Base-by-base conservation (phyloP, 768 basidiomycete species). In the Tulasnella sp. region DNA sequence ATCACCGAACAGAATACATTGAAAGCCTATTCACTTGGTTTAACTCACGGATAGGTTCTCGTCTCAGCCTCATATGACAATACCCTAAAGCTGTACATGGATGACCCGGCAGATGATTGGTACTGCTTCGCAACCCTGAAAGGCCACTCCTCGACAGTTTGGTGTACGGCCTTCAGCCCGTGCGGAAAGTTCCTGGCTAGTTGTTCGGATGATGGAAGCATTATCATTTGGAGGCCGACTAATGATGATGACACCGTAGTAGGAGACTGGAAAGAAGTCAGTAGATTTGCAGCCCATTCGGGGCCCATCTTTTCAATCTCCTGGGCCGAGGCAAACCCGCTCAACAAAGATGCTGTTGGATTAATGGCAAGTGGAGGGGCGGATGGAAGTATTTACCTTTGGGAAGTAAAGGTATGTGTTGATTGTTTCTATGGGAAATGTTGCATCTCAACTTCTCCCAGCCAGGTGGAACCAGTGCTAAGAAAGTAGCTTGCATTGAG, bases 31-130 rank as follows among this genome's bases (percentile, higher is more conserved):
- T 18, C 4, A 36, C 31, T 68, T 3, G 18, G 31, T 40, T 71
- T 46, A 58, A 81, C 36, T 75, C 74, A 82, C 84, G 82, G 80
- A 83, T 85, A 97, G 94, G 95, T 98, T 81, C 91, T 99, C 77
- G 97, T 97, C 38, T 98, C 97, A 2, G 94, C 91, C 4, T 98
- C 97, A 0, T 99, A 99, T 86, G 98, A 99, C 84, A 97, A 98
- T 82, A 95, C 94, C 2, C 93, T 99, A 84, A 95, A 94, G 80
- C 90, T 99, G 39, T 96, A 97, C 85, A 86, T 94, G 77, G 96
- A 99, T 83, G 97, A 98, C 84, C 95, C 95, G 0, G 90, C 91
- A 38, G 95, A 97, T 81, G 98, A 99, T 84, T 99, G 98, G 96
- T 94, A 90, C 82, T 93, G 92, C 83, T 93, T 96, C 81, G 85